These are phyloP conservation scores for Candida sp. DNA, from an alignment of 1,139 yeast species.

Conservation along the genomic window DNA sequence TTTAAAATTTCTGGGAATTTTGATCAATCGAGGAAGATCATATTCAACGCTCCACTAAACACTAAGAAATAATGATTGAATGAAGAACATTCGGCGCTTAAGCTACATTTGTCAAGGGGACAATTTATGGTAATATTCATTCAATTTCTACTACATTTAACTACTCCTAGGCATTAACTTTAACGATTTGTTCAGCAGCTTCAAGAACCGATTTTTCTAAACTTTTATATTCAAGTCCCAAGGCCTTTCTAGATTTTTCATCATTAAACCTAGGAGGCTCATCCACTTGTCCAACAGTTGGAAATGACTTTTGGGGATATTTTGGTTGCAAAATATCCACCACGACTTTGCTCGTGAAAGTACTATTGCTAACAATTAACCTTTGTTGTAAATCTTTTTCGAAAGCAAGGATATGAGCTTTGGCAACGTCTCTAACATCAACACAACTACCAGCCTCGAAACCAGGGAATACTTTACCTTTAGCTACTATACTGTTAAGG, in stretches of 20 bases:
- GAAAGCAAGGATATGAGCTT: slow-evolving; percentile 45
- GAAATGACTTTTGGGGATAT: slow-evolving; percentile 7
- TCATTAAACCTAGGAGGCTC: slow-evolving; percentile 6
- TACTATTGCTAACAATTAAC: slow-evolving; percentile 19
- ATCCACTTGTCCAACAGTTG: neutral
- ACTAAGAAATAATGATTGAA: no score
- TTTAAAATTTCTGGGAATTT: no score
- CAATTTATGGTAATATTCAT: no score
- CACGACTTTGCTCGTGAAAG: slow-evolving; percentile 23
- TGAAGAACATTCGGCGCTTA: no score
- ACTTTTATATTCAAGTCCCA: slow-evolving; percentile 34
- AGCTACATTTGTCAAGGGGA: no score
- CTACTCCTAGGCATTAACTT: no score
- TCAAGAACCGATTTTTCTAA: slow-evolving; percentile 37
- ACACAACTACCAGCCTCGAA: slow-evolving; percentile 19
- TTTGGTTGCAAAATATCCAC: slow-evolving; percentile 27
- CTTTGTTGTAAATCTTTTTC: slow-evolving; percentile 23
- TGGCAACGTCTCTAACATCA: slow-evolving; percentile 55
- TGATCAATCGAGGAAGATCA: no score
- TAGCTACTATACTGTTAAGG: slow-evolving; percentile 10
- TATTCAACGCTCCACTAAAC: no score
- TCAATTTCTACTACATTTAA: no score
- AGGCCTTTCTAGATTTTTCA: slow-evolving; percentile 23
- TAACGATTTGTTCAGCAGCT: slow-evolving; percentile 35
- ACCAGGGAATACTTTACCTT: no score